phyloP scores from a whole-genome alignment of 306 rosid species.

The Ormosia emarginata region DNA sequence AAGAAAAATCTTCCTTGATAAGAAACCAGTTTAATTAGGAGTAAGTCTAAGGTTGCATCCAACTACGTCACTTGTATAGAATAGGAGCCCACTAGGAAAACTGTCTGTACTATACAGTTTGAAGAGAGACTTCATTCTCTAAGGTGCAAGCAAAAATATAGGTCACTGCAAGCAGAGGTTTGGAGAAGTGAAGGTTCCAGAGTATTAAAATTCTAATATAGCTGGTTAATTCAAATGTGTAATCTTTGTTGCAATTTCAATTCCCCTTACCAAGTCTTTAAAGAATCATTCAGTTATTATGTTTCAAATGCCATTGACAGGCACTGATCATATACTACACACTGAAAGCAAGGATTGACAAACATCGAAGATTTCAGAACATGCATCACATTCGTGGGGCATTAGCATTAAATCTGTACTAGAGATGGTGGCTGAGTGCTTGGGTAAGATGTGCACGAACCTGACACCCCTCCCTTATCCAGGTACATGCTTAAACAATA shows the following conservation, averaged over 20 bases:
- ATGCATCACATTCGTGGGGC: not conserved
- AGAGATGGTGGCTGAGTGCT: not conserved
- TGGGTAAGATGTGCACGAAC: not conserved
- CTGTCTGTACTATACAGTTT: not conserved
- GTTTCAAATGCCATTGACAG: too few relatives aligned
- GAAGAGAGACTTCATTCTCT: not conserved
- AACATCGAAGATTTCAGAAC: not conserved
- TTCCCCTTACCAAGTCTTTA: not conserved
- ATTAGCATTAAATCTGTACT: not conserved
- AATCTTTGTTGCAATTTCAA: not conserved
- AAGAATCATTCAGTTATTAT: too few relatives aligned
- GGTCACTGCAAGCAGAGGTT: not conserved
- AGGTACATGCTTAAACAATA: not conserved
- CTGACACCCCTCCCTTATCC: not conserved
- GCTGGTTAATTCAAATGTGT: not conserved
- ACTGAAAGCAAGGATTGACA: too few relatives aligned
- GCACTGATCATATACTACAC: too few relatives aligned
- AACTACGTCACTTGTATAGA: not conserved
- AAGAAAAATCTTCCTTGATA: not conserved
- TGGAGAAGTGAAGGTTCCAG: not conserved
- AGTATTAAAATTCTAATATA: not conserved
- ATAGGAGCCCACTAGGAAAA: not conserved
- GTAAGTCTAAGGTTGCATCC: not conserved
- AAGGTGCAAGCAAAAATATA: not conserved
- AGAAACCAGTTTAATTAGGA: not conserved